These are phyloP conservation scores for Chlorella vulgaris DNA, from an alignment of 139 green algal species.

Conservation along the genomic window DNA sequence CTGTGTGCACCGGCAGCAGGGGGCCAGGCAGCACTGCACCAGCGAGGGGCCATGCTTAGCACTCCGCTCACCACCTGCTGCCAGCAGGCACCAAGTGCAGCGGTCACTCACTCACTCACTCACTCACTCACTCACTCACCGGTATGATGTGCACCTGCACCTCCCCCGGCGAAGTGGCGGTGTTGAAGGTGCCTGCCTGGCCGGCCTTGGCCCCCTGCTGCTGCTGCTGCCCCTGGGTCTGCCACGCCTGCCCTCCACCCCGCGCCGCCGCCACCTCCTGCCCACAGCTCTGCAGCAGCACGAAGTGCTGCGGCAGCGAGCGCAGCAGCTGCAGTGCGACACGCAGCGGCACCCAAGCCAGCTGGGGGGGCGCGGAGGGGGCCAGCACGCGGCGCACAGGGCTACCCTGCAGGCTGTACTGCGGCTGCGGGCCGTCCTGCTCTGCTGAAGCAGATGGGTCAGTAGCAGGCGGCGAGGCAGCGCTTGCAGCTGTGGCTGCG, in stretches of 20 bases:
- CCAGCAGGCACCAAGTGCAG: too few species aligned
- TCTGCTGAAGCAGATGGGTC: not conserved
- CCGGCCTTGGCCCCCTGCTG: not conserved
- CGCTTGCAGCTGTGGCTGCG: not conserved
- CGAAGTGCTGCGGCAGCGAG: slow-evolving; percentile 25
- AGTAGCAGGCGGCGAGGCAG: not conserved
- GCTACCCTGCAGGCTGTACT: slow-evolving; percentile 4
- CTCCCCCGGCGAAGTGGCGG: not conserved
- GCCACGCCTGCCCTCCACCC: not conserved
- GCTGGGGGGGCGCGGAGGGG: not conserved
- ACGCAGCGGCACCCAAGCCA: slow-evolving; percentile 27
- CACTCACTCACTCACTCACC: too few species aligned
- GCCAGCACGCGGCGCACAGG: slow-evolving; percentile 9
- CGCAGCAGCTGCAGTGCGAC: slow-evolving; percentile 32
- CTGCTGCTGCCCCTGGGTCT: not conserved
- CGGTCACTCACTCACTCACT: too few species aligned
- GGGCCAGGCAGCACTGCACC: too few species aligned
- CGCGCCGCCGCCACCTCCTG: not conserved
- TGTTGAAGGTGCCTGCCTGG: not conserved
- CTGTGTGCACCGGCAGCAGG: too few species aligned
- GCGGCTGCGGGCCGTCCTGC: not conserved
- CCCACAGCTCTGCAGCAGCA: slow-evolving; percentile 20
- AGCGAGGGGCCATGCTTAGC: too few species aligned
- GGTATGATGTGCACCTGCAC: not conserved
- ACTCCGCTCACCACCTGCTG: too few species aligned